These are phyloP conservation scores for Simplicillium aogashimaense DNA, from an alignment of 2,329 filamentous ascomycete species.

Conservation along the genomic window DNA sequence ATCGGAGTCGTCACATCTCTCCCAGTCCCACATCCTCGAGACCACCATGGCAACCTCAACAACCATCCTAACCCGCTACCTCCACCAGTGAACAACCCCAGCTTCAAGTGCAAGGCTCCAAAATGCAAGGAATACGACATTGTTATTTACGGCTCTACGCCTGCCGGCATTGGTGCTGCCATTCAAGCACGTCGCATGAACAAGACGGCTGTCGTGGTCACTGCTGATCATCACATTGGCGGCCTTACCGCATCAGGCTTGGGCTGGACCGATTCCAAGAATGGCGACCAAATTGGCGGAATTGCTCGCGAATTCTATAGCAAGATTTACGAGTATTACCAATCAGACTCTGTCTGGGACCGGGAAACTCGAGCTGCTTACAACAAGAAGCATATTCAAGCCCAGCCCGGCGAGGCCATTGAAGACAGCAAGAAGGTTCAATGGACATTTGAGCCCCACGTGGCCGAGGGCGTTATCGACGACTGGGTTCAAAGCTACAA, in stretches of 20 bases:
- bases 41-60: too few species aligned
- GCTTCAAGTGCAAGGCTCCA: too few species aligned
- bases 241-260: conserved; percentile 5
- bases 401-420: conserved; percentile 3
- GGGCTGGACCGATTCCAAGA: conserved; percentile 5
- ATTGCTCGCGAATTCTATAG: conserved; percentile 5
- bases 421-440: conserved; percentile 1
- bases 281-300: conserved; percentile 3
- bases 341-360: background rate
- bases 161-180: conserved; percentile 3
- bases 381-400: background rate
- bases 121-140: conserved; percentile 2
- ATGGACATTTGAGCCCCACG: conserved; percentile 6
- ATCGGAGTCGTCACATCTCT: too few species aligned
- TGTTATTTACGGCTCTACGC: conserved; percentile 4
- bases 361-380: conserved; percentile 1
- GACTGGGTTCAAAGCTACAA: conserved; percentile 4
- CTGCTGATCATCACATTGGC: background rate
- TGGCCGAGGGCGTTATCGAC: conserved; percentile 2
- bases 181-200: conserved; percentile 3
- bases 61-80: too few species aligned
- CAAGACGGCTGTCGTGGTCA: conserved; percentile 2
- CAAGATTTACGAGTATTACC: conserved; percentile 2
- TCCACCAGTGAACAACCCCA: too few species aligned
- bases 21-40: too few species aligned